phyloP scores from a whole-genome alignment of 768 basidiomycete genomes.

The Phylloporus sp. region DNA sequence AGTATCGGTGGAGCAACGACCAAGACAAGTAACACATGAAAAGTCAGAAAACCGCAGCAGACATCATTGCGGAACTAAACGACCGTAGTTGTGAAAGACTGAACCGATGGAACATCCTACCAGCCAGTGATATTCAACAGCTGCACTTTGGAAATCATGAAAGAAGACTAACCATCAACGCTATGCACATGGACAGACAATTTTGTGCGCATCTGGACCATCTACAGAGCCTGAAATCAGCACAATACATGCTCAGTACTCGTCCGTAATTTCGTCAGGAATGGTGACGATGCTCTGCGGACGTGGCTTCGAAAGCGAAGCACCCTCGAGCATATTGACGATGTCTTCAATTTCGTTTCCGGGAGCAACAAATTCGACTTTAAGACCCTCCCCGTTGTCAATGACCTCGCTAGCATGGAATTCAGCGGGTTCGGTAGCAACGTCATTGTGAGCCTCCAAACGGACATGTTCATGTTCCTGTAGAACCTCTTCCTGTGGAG shows the following conservation, averaged over 20 bases:
- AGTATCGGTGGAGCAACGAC: conserved; percentile 3
- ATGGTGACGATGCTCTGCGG: conserved; percentile 45
- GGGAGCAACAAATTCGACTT: background rate
- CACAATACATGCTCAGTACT: conserved; percentile 36
- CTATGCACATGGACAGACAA: conserved; percentile 26
- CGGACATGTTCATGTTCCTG: conserved; percentile 5
- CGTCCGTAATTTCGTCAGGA: conserved; percentile 55
- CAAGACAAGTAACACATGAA: conserved; percentile 19
- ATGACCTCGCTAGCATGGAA: conserved; percentile 4
- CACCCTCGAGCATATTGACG: conserved; percentile 58
- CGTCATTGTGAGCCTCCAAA: conserved; percentile 7
- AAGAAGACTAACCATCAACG: conserved; percentile 13
- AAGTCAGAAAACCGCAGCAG: conserved; percentile 17
- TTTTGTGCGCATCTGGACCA: conserved; percentile 14
- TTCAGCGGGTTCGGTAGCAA: conserved; percentile 10
- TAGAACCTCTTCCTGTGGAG: conserved; percentile 5
- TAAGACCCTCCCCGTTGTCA: conserved; percentile 9
- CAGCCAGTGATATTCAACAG: background rate
- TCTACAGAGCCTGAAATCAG: conserved; percentile 18
- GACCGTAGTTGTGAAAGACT: conserved; percentile 30
- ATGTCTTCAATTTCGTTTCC: conserved; percentile 58
- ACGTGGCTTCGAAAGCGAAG: conserved; percentile 34
- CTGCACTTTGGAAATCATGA: background rate
- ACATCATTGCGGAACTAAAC: conserved; percentile 29
- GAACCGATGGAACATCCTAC: conserved; percentile 12